Percentiles rank a stretch among this genome's conserved stretches.
Evolutionary conservation across 148 eudicot species (phyloP).

Genomic region (Persicaria tinctoria): DNA sequence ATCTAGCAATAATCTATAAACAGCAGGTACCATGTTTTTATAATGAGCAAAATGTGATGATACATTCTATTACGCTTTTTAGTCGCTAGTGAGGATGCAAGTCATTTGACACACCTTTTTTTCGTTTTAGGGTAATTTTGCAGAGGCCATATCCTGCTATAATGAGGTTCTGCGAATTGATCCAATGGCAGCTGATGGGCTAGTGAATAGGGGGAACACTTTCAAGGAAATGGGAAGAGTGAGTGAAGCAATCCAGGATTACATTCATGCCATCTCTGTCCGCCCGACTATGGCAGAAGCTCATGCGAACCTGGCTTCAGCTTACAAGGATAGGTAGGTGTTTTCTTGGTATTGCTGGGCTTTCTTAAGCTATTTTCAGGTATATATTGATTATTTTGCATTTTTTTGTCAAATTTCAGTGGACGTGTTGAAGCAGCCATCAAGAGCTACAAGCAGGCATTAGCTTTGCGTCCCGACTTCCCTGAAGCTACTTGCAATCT

Average conservation of each 20-base stretch:
- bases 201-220: conserved; percentile 93
- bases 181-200: conserved; percentile 92
- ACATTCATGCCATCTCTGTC: conserved; percentile 61
- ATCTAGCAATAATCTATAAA: conserved; percentile 82
- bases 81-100: neutral
- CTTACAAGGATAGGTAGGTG: conserved; percentile 78
- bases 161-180: conserved; percentile 89
- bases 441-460: conserved; percentile 82
- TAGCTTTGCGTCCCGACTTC: conserved; percentile 70
- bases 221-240: conserved; percentile 91
- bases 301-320: conserved; percentile 94
- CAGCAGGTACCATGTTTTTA: conserved; percentile 52
- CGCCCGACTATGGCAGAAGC: conserved; percentile 98
- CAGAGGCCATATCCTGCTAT: conserved; percentile 91
- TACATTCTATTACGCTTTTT: neutral
- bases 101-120: neutral
- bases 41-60: conserved; percentile 1
- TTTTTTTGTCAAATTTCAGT: conserved; percentile 30
- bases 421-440: conserved; percentile 83
- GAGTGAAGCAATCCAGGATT: conserved; percentile 90
- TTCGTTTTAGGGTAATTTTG: conserved; percentile 59
- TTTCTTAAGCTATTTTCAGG: neutral
- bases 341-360: neutral
- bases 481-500: conserved; percentile 96
- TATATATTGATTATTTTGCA: neutral